Conservation (phyloP, 23 red algal genomes). For the Cyanidiococcus yangmingshanensis region DNA sequence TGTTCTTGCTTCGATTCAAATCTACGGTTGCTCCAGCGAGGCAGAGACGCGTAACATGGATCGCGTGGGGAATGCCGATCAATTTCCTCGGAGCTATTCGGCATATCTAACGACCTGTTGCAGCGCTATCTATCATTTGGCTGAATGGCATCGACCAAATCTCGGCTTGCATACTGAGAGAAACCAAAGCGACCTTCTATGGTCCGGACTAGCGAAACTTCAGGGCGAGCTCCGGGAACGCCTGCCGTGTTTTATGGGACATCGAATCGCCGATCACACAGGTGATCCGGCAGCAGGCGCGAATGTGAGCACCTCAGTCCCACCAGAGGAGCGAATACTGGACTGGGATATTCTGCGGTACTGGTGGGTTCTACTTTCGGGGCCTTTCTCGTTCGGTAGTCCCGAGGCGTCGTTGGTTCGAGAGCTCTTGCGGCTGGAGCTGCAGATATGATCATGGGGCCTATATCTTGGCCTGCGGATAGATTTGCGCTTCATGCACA, state of each 20-base stretch:
- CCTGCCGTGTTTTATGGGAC: neutral
- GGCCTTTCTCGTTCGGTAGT: neutral
- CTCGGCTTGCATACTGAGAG: no score
- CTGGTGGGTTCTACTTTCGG: conserved; percentile 8
- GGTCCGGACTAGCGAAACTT: neutral
- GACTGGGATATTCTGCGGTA: conserved; percentile 4
- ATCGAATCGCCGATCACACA: neutral
- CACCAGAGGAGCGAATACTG: neutral
- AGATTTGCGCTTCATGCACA: no score
- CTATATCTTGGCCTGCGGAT: no score
- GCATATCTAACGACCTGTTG: neutral
- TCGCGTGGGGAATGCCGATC: neutral
- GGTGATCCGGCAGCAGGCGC: neutral
- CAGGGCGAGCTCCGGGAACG: neutral
- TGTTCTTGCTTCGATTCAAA: neutral
- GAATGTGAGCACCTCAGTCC: neutral
- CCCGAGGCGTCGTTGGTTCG: neutral
- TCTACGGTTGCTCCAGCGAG: no score
- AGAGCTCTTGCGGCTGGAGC: neutral
- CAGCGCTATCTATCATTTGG: neutral
- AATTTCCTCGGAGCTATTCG: neutral
- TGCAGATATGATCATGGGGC: no score
- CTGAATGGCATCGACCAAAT: neutral
- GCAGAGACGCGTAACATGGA: neutral
- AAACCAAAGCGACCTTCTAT: neutral